Percentiles rank a stretch among this genome's conserved stretches.
Conservation (phyloP, 2,329 filamentous ascomycete genomes). For the Talaromyces sp. region DNA sequence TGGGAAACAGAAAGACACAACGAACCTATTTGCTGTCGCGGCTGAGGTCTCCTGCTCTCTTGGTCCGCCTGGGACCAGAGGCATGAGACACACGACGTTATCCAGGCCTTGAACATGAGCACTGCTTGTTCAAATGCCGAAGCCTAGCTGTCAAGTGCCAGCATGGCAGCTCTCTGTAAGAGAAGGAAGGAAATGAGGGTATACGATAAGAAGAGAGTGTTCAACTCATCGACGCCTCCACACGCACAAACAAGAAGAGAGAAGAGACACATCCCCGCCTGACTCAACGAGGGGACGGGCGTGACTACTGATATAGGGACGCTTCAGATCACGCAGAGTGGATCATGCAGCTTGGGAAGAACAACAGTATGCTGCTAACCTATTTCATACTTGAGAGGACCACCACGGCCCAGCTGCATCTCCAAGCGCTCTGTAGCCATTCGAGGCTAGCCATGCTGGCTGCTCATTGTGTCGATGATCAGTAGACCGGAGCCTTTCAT, state of each 20-base stretch:
- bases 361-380: constrained; percentile 4
- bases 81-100: constrained; percentile 39
- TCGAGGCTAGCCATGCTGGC: constrained; percentile 10
- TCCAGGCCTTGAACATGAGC: constrained; percentile 39
- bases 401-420: constrained; percentile 3
- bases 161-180: constrained; percentile 18
- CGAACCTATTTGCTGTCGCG: constrained; percentile 23
- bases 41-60: constrained; percentile 25
- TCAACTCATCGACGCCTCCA: constrained; percentile 4
- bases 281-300: constrained; percentile 4
- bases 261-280: constrained; percentile 8
- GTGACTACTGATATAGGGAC: constrained; percentile 12
- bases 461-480: not conserved
- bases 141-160: constrained; percentile 19
- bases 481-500: constrained; percentile 5
- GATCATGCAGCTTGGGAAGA: not conserved
- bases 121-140: constrained; percentile 30
- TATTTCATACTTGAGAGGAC: not conserved
- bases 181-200: constrained; percentile 1
- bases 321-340: not conserved
- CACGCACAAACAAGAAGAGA: not conserved
- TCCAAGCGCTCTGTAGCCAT: constrained; percentile 14
- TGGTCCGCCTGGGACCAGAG: constrained; percentile 28
- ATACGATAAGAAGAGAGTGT: not conserved
- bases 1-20: constrained; percentile 12